Evolutionary conservation across 1,284 basidiomycete genomes (phyloP).

Genomic region (Irpex sp.): DNA sequence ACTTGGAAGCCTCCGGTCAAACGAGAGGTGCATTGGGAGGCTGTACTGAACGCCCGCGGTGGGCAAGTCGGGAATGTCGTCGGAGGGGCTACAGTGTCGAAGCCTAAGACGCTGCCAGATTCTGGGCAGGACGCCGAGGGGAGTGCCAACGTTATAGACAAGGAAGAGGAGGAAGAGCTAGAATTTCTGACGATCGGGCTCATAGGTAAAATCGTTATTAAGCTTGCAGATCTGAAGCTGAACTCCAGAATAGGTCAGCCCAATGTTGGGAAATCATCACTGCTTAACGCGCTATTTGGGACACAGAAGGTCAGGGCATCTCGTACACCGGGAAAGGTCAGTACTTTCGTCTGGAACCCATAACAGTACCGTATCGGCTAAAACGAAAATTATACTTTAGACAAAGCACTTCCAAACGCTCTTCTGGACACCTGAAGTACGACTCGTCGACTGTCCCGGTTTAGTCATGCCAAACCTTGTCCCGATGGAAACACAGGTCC

Average conservation of each 20-base stretch:
- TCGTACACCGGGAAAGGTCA: slow-evolving; percentile 85
- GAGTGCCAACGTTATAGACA: slow-evolving; percentile 25
- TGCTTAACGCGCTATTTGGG: slow-evolving; percentile 89
- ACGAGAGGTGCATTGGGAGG: slow-evolving; percentile 71
- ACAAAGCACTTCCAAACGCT: slow-evolving; percentile 94
- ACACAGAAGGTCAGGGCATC: slow-evolving; percentile 80
- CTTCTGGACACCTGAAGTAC: slow-evolving; percentile 80
- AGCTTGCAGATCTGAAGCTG: neutral
- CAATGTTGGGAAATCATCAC: slow-evolving; percentile 90
- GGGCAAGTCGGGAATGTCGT: slow-evolving; percentile 40
- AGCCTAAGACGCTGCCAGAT: slow-evolving; percentile 14
- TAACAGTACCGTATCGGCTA: no score
- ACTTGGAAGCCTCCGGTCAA: slow-evolving; percentile 70
- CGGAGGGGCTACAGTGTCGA: slow-evolving; percentile 36
- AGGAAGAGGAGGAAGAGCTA: slow-evolving; percentile 31
- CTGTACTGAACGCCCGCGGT: slow-evolving; percentile 42
- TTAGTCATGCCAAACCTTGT: slow-evolving; percentile 79
- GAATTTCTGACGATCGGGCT: slow-evolving; percentile 79
- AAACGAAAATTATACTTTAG: no score
- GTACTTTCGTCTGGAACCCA: no score
- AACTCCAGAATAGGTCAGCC: slow-evolving; percentile 66
- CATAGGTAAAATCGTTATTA: slow-evolving; percentile 50
- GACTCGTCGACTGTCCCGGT: slow-evolving; percentile 84
- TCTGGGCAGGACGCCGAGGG: slow-evolving; percentile 20
- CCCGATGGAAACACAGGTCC: slow-evolving; percentile 77